Evolutionary conservation across 2,329 filamentous ascomycete species (phyloP).

Genomic region (Stachybotrys chartarum): DNA sequence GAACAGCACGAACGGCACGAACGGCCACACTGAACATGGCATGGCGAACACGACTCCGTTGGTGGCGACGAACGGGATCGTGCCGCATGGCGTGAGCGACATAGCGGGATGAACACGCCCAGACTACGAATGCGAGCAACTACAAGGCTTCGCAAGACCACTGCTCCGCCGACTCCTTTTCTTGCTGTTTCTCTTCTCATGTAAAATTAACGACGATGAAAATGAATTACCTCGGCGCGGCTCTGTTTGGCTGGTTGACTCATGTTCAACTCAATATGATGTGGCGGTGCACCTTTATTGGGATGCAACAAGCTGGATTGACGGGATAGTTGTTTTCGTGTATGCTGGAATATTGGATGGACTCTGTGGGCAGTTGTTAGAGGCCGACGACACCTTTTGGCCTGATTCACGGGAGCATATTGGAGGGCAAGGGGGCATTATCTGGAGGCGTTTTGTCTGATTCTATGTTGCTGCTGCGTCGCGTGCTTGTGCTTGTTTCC

Average conservation of each 20-base stretch:
- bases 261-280: not conserved
- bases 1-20: slow-evolving; percentile 22
- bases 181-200: not conserved
- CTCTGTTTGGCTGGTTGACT: not conserved
- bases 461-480: not conserved
- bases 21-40: slow-evolving; percentile 10
- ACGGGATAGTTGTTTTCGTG: not conserved
- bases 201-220: not conserved
- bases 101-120: too few relatives aligned
- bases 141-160: too few relatives aligned
- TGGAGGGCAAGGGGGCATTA: not conserved
- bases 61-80: slow-evolving; percentile 12
- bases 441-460: not conserved
- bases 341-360: not conserved
- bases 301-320: not conserved
- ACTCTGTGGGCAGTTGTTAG: not conserved
- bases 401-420: not conserved
- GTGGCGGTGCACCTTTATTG: not conserved
- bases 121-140: too few relatives aligned
- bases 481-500: not conserved
- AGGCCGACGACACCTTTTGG: not conserved
- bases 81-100: slow-evolving; percentile 21
- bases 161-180: too few relatives aligned
- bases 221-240: not conserved
- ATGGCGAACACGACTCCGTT: slow-evolving; percentile 8